These are phyloP conservation scores for Chalciporus chontae DNA, from an alignment of 768 basidiomycete genomes.

Conservation along the genomic window DNA sequence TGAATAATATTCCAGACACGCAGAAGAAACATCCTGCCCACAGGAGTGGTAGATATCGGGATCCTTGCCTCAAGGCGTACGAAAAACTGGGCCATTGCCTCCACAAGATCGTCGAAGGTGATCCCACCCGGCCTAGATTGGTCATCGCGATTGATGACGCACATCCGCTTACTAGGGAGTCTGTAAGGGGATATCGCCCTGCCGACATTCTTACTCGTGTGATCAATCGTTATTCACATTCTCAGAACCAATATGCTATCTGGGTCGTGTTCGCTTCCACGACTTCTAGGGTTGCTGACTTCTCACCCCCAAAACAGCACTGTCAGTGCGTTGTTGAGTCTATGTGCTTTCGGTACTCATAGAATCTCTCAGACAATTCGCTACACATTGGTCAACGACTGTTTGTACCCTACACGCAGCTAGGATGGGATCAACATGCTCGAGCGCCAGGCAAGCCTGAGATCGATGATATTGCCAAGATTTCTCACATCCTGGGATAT, in stretches of 20 bases:
- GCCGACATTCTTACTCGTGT: background rate
- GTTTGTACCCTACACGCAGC: background rate
- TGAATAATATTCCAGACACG: no score
- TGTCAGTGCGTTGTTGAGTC: background rate
- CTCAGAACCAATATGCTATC: background rate
- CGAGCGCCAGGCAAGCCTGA: background rate
- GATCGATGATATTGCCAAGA: background rate
- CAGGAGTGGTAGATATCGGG: no score
- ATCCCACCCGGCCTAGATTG: no score
- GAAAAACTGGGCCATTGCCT: no score
- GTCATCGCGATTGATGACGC: no score
- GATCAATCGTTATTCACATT: background rate
- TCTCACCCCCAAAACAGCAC: background rate
- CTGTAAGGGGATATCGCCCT: background rate
- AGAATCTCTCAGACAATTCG: background rate
- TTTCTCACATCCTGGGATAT: background rate
- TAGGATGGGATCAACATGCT: slow-evolving; percentile 3
- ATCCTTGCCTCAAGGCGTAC: no score
- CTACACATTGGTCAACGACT: background rate
- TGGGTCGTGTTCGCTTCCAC: background rate
- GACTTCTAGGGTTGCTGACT: background rate
- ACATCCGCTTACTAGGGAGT: no score
- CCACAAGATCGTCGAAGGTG: no score
- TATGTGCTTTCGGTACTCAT: background rate
- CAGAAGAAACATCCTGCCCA: no score